phyloP scores from a whole-genome alignment of 225 moss, liverwort and hornwort genomes.

The Lunularia cruciata region DNA sequence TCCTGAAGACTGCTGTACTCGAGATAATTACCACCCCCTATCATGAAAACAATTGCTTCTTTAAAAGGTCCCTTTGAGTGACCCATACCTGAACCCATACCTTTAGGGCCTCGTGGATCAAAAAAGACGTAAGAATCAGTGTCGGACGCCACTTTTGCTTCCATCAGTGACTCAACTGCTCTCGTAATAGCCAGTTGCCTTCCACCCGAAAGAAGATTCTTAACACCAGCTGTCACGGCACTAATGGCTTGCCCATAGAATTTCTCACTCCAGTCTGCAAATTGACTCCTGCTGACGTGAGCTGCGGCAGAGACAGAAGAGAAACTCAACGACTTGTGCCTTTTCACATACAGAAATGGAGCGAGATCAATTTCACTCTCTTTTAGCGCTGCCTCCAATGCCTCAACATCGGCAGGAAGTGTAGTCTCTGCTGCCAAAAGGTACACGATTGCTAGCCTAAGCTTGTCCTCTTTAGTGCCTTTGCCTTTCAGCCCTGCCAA shows the following conservation, averaged over 20 bases:
- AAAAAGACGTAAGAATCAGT: constrained; percentile 88
- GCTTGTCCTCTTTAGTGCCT: constrained; percentile 82
- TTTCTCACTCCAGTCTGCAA: constrained; percentile 88
- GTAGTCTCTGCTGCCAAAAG: constrained; percentile 81
- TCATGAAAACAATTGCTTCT: constrained; percentile 98
- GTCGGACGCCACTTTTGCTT: constrained; percentile 78
- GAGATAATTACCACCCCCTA: constrained; percentile 94
- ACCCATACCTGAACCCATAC: constrained; percentile 54
- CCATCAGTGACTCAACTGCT: constrained; percentile 93
- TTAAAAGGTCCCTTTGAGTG: constrained; percentile 91
- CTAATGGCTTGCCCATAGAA: constrained; percentile 89
- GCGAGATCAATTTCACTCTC: constrained; percentile 83
- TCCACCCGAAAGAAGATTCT: constrained; percentile 89
- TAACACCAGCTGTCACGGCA: constrained; percentile 91
- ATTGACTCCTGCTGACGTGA: constrained; percentile 72
- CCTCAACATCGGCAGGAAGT: constrained; percentile 76
- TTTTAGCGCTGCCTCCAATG: constrained; percentile 76
- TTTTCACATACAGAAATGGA: constrained; percentile 89
- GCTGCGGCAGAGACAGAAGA: constrained; percentile 70
- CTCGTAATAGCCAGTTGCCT: constrained; percentile 83
- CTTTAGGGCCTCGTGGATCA: constrained; percentile 92
- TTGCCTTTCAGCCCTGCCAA: constrained; percentile 68
- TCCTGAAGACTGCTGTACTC: constrained; percentile 98
- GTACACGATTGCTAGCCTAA: constrained; percentile 89
- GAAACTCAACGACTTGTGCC: constrained; percentile 83